phyloP scores from a whole-genome alignment of 2,329 filamentous ascomycete genomes.

The Claviceps pusilla region DNA sequence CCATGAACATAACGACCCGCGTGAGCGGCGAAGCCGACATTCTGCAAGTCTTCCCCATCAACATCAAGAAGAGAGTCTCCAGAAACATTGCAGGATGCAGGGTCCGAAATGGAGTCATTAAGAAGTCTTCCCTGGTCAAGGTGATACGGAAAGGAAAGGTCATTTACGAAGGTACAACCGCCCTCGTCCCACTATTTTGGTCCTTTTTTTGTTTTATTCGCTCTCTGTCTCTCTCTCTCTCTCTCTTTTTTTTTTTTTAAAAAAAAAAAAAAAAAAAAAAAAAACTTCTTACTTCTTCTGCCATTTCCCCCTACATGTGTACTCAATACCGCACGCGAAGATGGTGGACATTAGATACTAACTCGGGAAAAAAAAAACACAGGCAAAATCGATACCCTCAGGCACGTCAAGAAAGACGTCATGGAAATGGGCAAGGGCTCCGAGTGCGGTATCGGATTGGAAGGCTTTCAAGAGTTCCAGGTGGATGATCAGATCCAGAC shows the following conservation, averaged over 20 bases:
- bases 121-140: constrained; percentile 47
- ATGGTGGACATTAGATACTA: not conserved
- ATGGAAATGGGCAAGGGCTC: constrained; percentile 76
- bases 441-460: constrained; percentile 86
- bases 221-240: not conserved
- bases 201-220: not conserved
- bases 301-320: too few relatives aligned
- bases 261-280: too few relatives aligned
- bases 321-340: not conserved
- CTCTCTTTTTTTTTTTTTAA: constrained; percentile 1
- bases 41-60: constrained; percentile 69
- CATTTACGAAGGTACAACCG: constrained; percentile 62
- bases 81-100: constrained; percentile 75
- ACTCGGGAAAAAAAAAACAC: not conserved
- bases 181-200: constrained; percentile 7
- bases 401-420: constrained; percentile 85
- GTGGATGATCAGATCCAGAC: constrained; percentile 77
- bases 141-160: constrained; percentile 57
- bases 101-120: constrained; percentile 66
- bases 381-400: constrained; percentile 71
- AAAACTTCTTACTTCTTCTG: too few relatives aligned
- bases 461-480: constrained; percentile 61
- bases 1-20: constrained; percentile 48
- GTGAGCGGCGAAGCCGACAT: constrained; percentile 84
- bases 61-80: constrained; percentile 53